Evolutionary conservation across 2,329 filamentous ascomycete genomes (phyloP).

Genomic region (Aschersonia sp.): DNA sequence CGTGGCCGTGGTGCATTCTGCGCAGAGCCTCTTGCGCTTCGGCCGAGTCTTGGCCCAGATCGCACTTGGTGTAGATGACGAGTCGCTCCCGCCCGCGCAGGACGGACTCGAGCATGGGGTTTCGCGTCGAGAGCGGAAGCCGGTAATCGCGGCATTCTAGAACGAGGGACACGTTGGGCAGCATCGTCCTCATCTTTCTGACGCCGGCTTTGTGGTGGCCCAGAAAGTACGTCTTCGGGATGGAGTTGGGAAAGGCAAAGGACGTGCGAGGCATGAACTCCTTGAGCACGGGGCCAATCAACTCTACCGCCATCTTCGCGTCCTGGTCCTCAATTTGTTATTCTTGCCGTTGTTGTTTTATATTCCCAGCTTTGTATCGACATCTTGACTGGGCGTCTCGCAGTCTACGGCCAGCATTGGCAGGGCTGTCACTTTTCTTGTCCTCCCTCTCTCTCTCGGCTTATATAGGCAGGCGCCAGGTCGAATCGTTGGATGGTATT

Average conservation of each 20-base stretch:
- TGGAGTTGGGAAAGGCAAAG: conserved; percentile 58
- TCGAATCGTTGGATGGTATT: too few species aligned
- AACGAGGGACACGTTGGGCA: conserved; percentile 72
- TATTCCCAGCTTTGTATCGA: too few species aligned
- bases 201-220: conserved; percentile 82
- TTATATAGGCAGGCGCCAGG: too few species aligned
- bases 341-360: too few species aligned
- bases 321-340: not conserved
- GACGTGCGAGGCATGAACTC: conserved; percentile 57
- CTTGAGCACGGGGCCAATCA: too few species aligned
- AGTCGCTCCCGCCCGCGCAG: conserved; percentile 60
- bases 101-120: conserved; percentile 72
- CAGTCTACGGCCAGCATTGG: too few species aligned
- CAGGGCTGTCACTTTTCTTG: too few species aligned
- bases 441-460: too few species aligned
- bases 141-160: conserved; percentile 93
- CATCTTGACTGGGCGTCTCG: too few species aligned
- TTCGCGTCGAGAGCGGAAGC: conserved; percentile 76
- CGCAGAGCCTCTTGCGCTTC: conserved; percentile 13
- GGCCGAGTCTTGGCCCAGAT: conserved; percentile 41
- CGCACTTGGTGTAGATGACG: conserved; percentile 82
- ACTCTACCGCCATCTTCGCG: not conserved
- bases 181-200: conserved; percentile 64
- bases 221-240: conserved; percentile 84
- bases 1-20: conserved; percentile 2